Base-by-base conservation (phyloP, 2,329 filamentous ascomycete genomes). In the Ceratocystis smalleyi region DNA sequence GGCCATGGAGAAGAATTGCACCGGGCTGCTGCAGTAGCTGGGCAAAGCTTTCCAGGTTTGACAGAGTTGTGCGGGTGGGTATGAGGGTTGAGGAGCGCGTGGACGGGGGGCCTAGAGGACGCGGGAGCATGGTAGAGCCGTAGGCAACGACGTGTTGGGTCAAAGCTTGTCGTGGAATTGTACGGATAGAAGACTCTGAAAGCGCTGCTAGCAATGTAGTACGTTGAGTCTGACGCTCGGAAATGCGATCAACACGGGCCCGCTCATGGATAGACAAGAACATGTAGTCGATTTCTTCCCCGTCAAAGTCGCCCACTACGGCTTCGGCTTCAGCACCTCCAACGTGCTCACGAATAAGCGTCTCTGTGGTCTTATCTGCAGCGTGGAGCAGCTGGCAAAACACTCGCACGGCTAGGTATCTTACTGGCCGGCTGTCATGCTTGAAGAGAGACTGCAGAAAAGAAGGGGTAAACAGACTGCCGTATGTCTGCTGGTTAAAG, bases 331-430 rank as follows among this genome's bases (percentile, higher is more conserved):
- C 82, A 47, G 81, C 77, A 51, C 73, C 76, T 59, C 82, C 84
- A 64, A 92, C 77, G 72, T 91, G 80, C 70, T 82, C 78, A 60
- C 77, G 75, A 40, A 95, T 75, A 72, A 95, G 85, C 60, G 81
- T 77, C 71, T 95, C 86, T 59, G 88, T 79, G 67, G 89, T 89
- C 68, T 81, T 78, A 73, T 99, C 94, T 3, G 94, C 87, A 35
- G 88, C 88, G 70, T 84, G 84, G 69, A 95, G 83, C 65, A 90
- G 83, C 68, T 89, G 79, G 71, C 87, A 91, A 68, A 96, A 88
- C 66, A 91, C 83, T 68, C 90, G 83, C 64, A 95, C 81, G 15
- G 91, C 87, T 67, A 97, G 78, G 73, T 91, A 96, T 74, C 88
- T 83, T 61, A 95, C 81, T 17, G 81, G 76, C 66, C 75, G 76